Evolutionary conservation across 2,329 filamentous ascomycete genomes (phyloP), one percentile per base, ranked within the genome.

Genomic region (Xylariaceae sp.): DNA sequence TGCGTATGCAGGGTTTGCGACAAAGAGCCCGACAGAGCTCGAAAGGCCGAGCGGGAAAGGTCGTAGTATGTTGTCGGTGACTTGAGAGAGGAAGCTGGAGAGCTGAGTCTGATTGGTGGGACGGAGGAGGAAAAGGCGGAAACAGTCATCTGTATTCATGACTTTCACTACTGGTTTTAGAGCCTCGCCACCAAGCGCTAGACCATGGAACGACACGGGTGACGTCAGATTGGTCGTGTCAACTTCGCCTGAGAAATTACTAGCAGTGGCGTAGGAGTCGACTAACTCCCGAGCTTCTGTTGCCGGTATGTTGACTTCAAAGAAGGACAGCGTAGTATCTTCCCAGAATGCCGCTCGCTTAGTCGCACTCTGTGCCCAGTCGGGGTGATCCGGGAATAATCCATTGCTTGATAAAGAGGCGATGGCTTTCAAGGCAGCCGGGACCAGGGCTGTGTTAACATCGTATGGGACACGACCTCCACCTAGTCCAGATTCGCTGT

Each of bases 81-180:
- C 74, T 29, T 78, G 68, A 34, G 75, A 75, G 9, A 84, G 53
- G 52, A 80, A 81, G 0, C 63, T 47, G 0, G 73, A 79, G 1
- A 83, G 66, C 48, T 83, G 78, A 0, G 60, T 50, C 36, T 81
- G 66, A 35, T 81, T 69, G 1, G 78, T 80, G 0, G 73, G 70
- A 51, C 83, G 81, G 28, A 83, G 66, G 1, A 84, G 62, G 57
- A 82, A 83, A 42, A 76, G 73, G 1, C 78, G 75, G 64, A 83
- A 85, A 38, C 73, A 79, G 44, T 79, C 76, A 47, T 85, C 81
- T 0, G 76, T 81, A 55, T 85, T 79, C 67, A 82, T 78, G 15
- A 83, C 69, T 19, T 66, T 63, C 1, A 83, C 75, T 13, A 74
- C 57, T 2, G 67, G 54, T 19, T 73, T 65, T 17, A 72, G 63